Percentiles rank a stretch among this genome's conserved stretches.
These are phyloP conservation scores for Trichoderma gamsii DNA, from an alignment of 495 filamentous ascomycete species.

Conservation along the genomic window DNA sequence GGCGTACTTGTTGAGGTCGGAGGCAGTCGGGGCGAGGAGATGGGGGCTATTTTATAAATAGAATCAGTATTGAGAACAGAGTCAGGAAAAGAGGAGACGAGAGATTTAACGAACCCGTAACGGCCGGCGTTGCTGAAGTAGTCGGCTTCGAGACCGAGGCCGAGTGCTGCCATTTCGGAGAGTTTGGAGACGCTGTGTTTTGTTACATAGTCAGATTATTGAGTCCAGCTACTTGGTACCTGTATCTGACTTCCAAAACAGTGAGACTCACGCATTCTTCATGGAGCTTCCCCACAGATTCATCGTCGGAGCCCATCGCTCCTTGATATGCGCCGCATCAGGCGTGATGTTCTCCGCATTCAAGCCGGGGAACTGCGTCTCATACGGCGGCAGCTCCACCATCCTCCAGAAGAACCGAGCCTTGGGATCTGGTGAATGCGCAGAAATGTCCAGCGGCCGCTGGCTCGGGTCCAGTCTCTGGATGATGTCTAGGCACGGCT, in stretches of 20 bases:
- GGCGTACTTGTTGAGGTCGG: constrained; percentile 42
- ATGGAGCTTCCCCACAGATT: constrained; percentile 44
- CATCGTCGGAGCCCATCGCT: constrained; percentile 41
- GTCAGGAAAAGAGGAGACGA: not conserved
- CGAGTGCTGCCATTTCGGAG: constrained; percentile 44
- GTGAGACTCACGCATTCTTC: constrained; percentile 43
- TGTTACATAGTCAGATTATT: not conserved
- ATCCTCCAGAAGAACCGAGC: constrained; percentile 48
- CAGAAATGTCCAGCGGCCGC: constrained; percentile 43
- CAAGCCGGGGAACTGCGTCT: constrained; percentile 40
- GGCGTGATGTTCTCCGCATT: constrained; percentile 42
- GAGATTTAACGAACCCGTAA: constrained; percentile 36
- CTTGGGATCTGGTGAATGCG: constrained; percentile 43
- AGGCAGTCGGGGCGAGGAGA: constrained; percentile 46
- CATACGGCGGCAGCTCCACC: constrained; percentile 40
- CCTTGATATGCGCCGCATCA: constrained; percentile 34
- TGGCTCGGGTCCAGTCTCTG: constrained; percentile 38
- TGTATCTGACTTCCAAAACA: not conserved
- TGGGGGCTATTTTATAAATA: constrained; percentile 34
- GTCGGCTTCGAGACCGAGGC: constrained; percentile 38
- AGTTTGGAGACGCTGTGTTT: constrained; percentile 37
- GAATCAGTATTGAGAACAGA: not conserved
- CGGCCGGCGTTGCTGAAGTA: constrained; percentile 42
- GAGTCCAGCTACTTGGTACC: too few species aligned
- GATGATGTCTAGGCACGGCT: constrained; percentile 45